Evolutionary conservation across 179 eudicot genomes (phyloP).

Genomic region (Drosera spatulata): DNA sequence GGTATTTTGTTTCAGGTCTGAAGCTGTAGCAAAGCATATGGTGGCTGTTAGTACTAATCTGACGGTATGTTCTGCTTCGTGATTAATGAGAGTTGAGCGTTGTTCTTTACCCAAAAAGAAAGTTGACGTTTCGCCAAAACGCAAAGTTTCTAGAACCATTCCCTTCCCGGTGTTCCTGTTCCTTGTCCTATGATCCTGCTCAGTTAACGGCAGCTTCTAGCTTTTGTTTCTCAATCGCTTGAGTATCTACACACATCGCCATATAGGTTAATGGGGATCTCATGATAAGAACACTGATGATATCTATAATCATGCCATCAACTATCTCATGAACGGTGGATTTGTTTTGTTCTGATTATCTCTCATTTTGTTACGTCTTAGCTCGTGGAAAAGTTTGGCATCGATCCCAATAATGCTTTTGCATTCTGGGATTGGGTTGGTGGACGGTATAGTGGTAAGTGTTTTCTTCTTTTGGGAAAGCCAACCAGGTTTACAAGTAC

Average conservation of each 20-base stretch:
- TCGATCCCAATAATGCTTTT: slow-evolving; percentile 96
- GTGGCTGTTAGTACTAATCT: slow-evolving; percentile 99
- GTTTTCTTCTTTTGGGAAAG: background rate
- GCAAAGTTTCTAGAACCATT: background rate
- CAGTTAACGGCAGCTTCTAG: too few species aligned
- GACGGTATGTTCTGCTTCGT: slow-evolving; percentile 33
- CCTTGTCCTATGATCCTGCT: too few species aligned
- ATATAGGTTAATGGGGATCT: too few species aligned
- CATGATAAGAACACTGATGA: too few species aligned
- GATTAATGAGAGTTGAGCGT: background rate
- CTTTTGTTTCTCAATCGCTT: too few species aligned
- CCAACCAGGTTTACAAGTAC: background rate
- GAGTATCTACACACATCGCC: too few species aligned
- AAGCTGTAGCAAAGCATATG: slow-evolving; percentile 97
- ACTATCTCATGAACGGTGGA: background rate
- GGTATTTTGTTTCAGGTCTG: slow-evolving; percentile 43
- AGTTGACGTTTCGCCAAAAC: background rate
- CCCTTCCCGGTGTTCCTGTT: slow-evolving; percentile 2
- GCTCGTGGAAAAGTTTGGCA: slow-evolving; percentile 98
- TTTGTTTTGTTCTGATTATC: background rate
- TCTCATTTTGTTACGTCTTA: slow-evolving; percentile 12
- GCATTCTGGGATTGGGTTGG: slow-evolving; percentile 99
- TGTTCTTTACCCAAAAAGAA: background rate
- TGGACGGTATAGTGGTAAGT: slow-evolving; percentile 96
- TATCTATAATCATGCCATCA: too few species aligned